Evolutionary conservation across 129 eudicot genomes (phyloP), one percentile per base, ranked within the genome.

Genomic region (Centrapalus pauciflorus): DNA sequence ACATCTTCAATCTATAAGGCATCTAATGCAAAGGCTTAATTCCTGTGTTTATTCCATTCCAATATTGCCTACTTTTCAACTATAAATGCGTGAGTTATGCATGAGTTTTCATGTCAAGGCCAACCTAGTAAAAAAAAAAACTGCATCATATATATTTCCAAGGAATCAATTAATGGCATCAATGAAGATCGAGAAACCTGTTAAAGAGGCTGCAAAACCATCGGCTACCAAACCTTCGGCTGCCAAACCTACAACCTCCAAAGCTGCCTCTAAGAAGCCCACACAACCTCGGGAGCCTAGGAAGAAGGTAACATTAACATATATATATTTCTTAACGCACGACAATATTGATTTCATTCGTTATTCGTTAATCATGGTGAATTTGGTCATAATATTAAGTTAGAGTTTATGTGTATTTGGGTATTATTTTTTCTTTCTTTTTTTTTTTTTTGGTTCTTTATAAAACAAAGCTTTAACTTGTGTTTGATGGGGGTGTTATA

Each of bases 121-220:
- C 49, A 61, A 23, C 69, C n/a, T n/a, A n/a, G n/a, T n/a, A n/a
- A n/a, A n/a, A n/a, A n/a, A n/a, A n/a, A n/a, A n/a, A n/a, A n/a
- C n/a, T n/a, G n/a, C n/a, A n/a, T n/a, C n/a, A n/a, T n/a, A n/a
- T n/a, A n/a, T n/a, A 21, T 35, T 32, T 57, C 28, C 19, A 51
- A 54, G 72, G 23, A 66, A 68, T 40, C 59, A 69, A 68, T 40
- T 51, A 69, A 76, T 76, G 80, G 71, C 80, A 29, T 76, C 80
- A 30, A 2, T 69, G 40, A 76, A 68, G 65, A 11, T 69, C 27
- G 80, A 76, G 76, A 76, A 76, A 33, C 76, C 80, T 4, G 70
- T 41, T 50, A 70, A 70, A 33, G 63, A 72, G 64, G 23, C 64
- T 0, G 34, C 38, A 5, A 70, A 69, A 37, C 65, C 66, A 3